These are phyloP conservation scores for Lophium mytilinum DNA, from an alignment of 495 filamentous ascomycete genomes.

Conservation along the genomic window DNA sequence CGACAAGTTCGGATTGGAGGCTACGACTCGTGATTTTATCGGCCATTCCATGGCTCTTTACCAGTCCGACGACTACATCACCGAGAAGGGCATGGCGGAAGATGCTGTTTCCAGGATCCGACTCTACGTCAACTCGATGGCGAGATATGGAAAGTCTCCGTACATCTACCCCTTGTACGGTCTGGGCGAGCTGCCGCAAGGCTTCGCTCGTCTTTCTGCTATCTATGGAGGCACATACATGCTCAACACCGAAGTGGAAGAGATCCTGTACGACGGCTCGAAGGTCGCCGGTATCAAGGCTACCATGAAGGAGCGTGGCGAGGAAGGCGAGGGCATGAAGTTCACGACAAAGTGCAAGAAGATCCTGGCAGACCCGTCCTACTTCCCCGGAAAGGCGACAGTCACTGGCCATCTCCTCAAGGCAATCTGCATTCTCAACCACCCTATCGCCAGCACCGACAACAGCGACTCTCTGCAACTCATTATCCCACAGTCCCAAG, in stretches of 20 bases:
- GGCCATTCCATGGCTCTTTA: conserved; percentile 98
- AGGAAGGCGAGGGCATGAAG: conserved; percentile 75
- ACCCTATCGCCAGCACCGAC: conserved; percentile 82
- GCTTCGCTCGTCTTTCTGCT: conserved; percentile 92
- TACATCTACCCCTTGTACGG: conserved; percentile 99
- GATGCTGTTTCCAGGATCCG: conserved; percentile 89
- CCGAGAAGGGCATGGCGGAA: conserved; percentile 59
- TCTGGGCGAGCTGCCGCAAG: conserved; percentile 93
- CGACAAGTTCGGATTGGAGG: conserved; percentile 90
- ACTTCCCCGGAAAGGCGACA: conserved; percentile 85
- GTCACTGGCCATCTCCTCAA: conserved; percentile 83
- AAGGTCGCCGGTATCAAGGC: conserved; percentile 93
- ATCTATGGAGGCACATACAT: conserved; percentile 99
- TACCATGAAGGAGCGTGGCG: conserved; percentile 78
- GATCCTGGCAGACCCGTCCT: conserved; percentile 92
- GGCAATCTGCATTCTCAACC: conserved; percentile 95
- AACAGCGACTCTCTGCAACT: conserved; percentile 87
- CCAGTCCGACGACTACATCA: conserved; percentile 79
- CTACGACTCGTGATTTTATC: conserved; percentile 89
- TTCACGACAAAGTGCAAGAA: conserved; percentile 94
- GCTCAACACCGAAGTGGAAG: conserved; percentile 90
- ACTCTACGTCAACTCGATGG: conserved; percentile 96
- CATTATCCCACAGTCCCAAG: conserved; percentile 96
- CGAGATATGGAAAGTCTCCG: conserved; percentile 94
- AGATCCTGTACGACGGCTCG: conserved; percentile 71